Evolutionary conservation across 768 basidiomycete genomes (phyloP).

Genomic region (Lactarius deliciosus): DNA sequence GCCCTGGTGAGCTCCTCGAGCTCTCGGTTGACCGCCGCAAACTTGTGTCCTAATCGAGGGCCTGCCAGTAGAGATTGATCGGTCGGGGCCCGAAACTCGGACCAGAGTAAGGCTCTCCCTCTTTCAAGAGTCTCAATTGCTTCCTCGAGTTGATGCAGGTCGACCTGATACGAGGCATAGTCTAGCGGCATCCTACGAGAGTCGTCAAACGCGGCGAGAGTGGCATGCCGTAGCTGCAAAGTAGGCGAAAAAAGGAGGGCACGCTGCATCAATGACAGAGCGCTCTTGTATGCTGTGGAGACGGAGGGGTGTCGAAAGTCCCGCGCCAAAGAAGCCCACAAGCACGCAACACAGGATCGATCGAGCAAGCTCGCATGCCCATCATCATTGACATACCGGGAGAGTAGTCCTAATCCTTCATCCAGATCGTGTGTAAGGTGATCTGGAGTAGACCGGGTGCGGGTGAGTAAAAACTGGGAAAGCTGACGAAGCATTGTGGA

Average conservation of each 20-base stretch:
- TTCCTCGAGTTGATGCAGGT: neutral
- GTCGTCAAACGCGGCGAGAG: no score
- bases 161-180: slow-evolving; percentile 6
- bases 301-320: neutral
- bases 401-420: neutral
- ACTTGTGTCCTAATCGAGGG: no score
- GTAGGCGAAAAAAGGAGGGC: neutral
- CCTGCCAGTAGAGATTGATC: neutral
- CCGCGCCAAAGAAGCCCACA: neutral
- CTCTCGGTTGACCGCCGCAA: no score
- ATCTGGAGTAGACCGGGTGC: neutral
- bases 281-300: neutral
- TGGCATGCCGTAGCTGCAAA: neutral
- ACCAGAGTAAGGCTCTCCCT: slow-evolving; percentile 24
- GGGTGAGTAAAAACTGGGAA: neutral
- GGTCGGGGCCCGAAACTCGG: slow-evolving; percentile 13
- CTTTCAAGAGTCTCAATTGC: slow-evolving; percentile 20
- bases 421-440: neutral
- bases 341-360: neutral
- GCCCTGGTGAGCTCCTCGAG: no score
- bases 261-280: neutral
- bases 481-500: no score
- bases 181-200: neutral
- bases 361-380: no score
- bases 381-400: neutral